These are phyloP conservation scores for Penicillium egyptiacum DNA, from an alignment of 495 filamentous ascomycete genomes.

Conservation along the genomic window DNA sequence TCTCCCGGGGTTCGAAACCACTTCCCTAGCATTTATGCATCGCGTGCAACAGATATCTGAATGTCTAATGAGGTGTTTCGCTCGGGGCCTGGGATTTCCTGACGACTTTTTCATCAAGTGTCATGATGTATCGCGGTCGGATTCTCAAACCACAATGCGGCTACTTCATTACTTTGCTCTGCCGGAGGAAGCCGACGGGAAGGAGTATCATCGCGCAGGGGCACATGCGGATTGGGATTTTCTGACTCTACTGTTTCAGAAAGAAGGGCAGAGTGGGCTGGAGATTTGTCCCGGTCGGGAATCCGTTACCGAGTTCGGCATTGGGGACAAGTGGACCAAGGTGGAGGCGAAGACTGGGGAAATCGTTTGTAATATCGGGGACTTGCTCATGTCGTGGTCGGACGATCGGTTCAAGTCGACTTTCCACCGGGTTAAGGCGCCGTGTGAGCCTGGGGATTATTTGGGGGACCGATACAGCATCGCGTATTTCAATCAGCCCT, in stretches of 20 bases:
- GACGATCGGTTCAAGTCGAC: conserved; percentile 69
- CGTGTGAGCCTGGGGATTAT: conserved; percentile 51
- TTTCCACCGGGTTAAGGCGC: conserved; percentile 63
- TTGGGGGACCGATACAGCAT: conserved; percentile 61
- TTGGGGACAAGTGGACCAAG: conserved; percentile 61
- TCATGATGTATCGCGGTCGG: conserved; percentile 48
- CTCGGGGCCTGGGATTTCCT: conserved; percentile 55
- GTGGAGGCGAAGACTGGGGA: conserved; percentile 57
- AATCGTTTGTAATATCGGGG: conserved; percentile 67
- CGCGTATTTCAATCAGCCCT: conserved; percentile 67
- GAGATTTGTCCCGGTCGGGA: conserved; percentile 69
- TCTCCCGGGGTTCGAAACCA: conserved; percentile 51
- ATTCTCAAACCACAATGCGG: conserved; percentile 58
- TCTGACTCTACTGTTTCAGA: conserved; percentile 64
- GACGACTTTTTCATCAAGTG: conserved; percentile 57
- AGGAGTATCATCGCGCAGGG: conserved; percentile 58
- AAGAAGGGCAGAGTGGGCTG: conserved; percentile 60
- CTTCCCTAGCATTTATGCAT: conserved; percentile 53
- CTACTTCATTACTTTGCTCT: conserved; percentile 59
- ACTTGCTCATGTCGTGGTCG: conserved; percentile 68
- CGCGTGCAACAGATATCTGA: conserved; percentile 53
- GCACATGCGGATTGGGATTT: conserved; percentile 66
- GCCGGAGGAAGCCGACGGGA: conserved; percentile 41
- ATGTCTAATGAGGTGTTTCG: conserved; percentile 60
- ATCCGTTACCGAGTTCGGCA: conserved; percentile 57